These are phyloP conservation scores for Chlorencoelia australis DNA, from an alignment of 2,329 filamentous ascomycete genomes.

Conservation along the genomic window DNA sequence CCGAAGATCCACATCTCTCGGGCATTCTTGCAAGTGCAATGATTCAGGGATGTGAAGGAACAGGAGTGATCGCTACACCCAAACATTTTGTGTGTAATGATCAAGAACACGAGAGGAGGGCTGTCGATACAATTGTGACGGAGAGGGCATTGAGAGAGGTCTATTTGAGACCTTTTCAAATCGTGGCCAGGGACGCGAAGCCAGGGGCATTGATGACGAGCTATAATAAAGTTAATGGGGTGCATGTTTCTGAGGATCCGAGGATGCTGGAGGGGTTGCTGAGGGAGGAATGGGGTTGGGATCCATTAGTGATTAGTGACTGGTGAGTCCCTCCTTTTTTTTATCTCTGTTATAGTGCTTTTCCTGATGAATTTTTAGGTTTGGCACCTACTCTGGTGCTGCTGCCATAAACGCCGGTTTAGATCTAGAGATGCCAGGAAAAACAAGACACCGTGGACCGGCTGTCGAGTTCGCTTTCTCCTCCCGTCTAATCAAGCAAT, in stretches of 20 bases:
- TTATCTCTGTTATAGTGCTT: too few relatives aligned
- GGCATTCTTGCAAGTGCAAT: conserved; percentile 44
- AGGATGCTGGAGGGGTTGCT: conserved; percentile 41
- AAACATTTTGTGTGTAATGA: conserved; percentile 56
- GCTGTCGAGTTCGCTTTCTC: conserved; percentile 15
- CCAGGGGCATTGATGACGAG: conserved; percentile 48
- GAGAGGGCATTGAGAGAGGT: conserved; percentile 48
- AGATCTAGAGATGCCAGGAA: conserved; percentile 33
- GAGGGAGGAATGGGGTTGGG: conserved; percentile 47
- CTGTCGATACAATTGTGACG: conserved; percentile 43
- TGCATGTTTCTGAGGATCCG: conserved; percentile 43
- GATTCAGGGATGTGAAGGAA: conserved; percentile 45
- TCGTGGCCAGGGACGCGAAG: conserved; percentile 40
- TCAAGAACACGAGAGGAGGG: conserved; percentile 48
- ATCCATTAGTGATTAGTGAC: conserved; percentile 49
- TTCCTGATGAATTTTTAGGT: conserved; percentile 11
- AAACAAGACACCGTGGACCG: conserved; percentile 15
- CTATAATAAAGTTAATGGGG: conserved; percentile 50
- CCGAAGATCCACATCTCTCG: conserved; percentile 47
- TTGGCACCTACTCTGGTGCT: conserved; percentile 19
- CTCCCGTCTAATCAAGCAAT: conserved; percentile 14
- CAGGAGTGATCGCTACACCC: conserved; percentile 44
- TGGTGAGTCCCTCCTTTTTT: conserved; percentile 38
- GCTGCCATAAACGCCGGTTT: conserved; percentile 25
- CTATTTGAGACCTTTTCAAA: conserved; percentile 47